Base-by-base conservation (phyloP, 2,329 filamentous ascomycete species). In the Periconia macrospinosa region DNA sequence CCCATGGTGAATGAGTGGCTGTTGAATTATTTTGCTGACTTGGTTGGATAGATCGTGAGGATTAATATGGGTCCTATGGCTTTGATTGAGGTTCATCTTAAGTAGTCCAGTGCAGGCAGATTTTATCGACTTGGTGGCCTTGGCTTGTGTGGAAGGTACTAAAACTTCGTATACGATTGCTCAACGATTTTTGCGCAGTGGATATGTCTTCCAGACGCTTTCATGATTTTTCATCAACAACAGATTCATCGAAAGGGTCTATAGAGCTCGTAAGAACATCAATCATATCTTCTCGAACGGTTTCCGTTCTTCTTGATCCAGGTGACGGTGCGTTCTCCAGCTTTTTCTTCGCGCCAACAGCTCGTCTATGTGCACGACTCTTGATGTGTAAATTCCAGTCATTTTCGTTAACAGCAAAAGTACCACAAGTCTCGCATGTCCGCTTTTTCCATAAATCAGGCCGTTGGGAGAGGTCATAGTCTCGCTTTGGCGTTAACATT, bases 371-470 rank as follows among this genome's bases (percentile, higher is more conserved):
- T 2, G 75, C 71, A 37, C 80, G 76, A 52, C 84, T 84, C 48
- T 77, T 77, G 11, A 83, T 65, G 68, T 88, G 86, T 35, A 78
- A 67, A 18, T 75, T 68, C 84, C 85, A 88, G 56, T 86, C 81
- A 27, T 80, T 78, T 53, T 82, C 78, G 0, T 79, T 83, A 35
- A 82, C 78, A 53, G 82, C 76, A 1, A 79, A 81, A 46, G 79
- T 82, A 15, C 78, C 76, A 67, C 94, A 99, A 1, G 86, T 60
- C 2, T 91, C 86, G 66, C 94, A 99, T 17, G 81, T 83, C 60
- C 82, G 79, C 56, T 79, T 78, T 23, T 77, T 67, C 71, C 79
- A 82, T 1, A 77, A 66, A 53, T 80, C 78, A 8, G 73, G 69
- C 30, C 75, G 66, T 47, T 78, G 66, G 14, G 73, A 61, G 19